A percentile compares a stretch with the other conserved stretches of the same genome.
Evolutionary conservation across 2,329 filamentous ascomycete species (phyloP).

Genomic region (Aspergillus sp.): DNA sequence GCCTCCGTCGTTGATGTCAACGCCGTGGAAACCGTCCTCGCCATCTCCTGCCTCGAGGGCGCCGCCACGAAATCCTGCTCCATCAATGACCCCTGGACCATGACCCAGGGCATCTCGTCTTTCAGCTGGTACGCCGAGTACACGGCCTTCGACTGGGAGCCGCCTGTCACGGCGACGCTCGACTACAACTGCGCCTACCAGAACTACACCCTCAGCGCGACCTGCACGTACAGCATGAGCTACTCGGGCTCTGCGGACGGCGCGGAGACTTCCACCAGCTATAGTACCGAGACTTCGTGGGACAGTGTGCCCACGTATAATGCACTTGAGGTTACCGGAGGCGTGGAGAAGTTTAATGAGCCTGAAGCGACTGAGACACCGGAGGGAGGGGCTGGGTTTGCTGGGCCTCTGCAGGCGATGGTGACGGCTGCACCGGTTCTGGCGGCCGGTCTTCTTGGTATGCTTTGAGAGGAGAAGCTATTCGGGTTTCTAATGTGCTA

Average conservation of each 20-base stretch:
- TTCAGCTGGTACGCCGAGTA: neutral
- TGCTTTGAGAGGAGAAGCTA: neutral
- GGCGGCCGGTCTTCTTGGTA: neutral
- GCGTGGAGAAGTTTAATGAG: neutral
- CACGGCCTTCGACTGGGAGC: neutral
- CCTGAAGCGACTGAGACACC: constrained; percentile 2
- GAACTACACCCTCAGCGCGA: neutral
- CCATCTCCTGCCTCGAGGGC: neutral
- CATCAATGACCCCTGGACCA: constrained; percentile 1
- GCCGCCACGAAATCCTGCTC: neutral
- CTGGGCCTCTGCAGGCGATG: neutral
- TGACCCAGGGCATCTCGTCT: neutral
- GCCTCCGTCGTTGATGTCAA: constrained; percentile 2
- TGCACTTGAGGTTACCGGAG: neutral
- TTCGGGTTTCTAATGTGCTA: no score
- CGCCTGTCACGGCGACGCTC: neutral
- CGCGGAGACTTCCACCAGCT: neutral
- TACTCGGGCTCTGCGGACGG: neutral
- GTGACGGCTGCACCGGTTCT: constrained; percentile 1
- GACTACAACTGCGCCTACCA: neutral
- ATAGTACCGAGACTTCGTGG: neutral
- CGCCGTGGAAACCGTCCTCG: constrained; percentile 2
- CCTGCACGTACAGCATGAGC: neutral
- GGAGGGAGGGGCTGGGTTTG: neutral
- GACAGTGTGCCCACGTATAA: neutral